Evolutionary conservation across 1,284 basidiomycete genomes (phyloP), one percentile per base, ranked within the genome.

Genomic region (Cutaneotrichosporon curvatum): DNA sequence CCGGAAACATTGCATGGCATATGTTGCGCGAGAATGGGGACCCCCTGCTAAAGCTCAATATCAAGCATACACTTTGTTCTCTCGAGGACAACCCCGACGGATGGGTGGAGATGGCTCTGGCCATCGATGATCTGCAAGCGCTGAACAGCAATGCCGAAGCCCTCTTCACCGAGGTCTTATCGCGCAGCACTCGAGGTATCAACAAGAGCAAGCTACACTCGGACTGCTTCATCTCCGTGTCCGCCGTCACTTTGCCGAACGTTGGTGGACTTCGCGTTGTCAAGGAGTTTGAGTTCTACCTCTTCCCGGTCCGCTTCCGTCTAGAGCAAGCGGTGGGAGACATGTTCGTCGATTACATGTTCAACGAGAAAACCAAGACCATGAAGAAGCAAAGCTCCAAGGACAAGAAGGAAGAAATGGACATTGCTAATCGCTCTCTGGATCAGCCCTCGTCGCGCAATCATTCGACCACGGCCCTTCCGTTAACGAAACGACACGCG

Each of bases 211-310:
- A 72, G 77, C 54, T 43, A 25, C 48, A 50, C 37, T 38, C 53
- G 10, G 40, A 39, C 21, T 44, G 41, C 36, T 50, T 47, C 12
- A 25, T 56, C n/a, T 59, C 59, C 3, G 55, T 53, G 21, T 50
- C 35, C 30, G 90, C 87, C 87, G 81, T 78, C 4, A 79, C 86
- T 18, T 74, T 89, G n/a, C 81, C 88, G 0, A 86, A 91, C 2
- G 89, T 96, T 4, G 94, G 90, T 20, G 94, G 92, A 10, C 96
- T 98, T 57, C 80, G 84, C 8, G 90, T 97, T 55, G 84, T 92
- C 62, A 84, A 90, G 67, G 76, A 79, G 23, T 88, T 95, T 60
- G 81, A 86, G 53, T 72, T 95, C 38, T 80, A 81, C 37, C 73
- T 95, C 43, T 87, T 95, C 68, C 92, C 92, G 0, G 79, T 96